These are phyloP conservation scores for Filosporella fistucella DNA, from an alignment of 495 filamentous ascomycete genomes.

Conservation along the genomic window DNA sequence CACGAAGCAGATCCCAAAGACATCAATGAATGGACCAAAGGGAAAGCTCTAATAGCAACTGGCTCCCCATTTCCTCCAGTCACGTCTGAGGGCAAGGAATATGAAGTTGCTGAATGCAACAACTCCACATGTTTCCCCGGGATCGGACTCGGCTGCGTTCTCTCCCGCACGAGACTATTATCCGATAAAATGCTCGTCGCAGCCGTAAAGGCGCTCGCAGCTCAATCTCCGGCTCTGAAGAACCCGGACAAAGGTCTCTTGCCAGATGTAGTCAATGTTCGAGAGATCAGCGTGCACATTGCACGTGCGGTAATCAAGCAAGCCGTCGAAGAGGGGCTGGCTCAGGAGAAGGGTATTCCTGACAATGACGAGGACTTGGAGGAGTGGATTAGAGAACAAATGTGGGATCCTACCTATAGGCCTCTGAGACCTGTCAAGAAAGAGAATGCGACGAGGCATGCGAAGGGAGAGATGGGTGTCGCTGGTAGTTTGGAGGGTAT, in stretches of 20 bases:
- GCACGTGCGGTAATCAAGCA: conserved; percentile 73
- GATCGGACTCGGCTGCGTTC: conserved; percentile 75
- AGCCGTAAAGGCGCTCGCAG: conserved; percentile 68
- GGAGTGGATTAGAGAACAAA: conserved; percentile 82
- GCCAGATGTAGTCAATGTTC: conserved; percentile 71
- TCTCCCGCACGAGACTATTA: conserved; percentile 56
- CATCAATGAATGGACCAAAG: conserved; percentile 72
- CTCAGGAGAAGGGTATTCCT: conserved; percentile 57
- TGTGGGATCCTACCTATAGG: conserved; percentile 81
- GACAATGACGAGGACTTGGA: conserved; percentile 53
- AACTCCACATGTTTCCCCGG: conserved; percentile 85
- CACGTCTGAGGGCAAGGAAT: conserved; percentile 55
- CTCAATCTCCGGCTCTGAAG: conserved; percentile 60
- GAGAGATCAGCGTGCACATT: conserved; percentile 72
- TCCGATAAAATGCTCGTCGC: conserved; percentile 80
- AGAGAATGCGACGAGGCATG: conserved; percentile 43
- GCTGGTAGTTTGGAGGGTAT: too few species aligned
- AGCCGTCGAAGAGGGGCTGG: conserved; percentile 64
- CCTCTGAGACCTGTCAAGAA: conserved; percentile 52
- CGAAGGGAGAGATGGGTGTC: conserved; percentile 56
- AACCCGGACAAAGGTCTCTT: conserved; percentile 54
- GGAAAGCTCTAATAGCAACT: conserved; percentile 76
- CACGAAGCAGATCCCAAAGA: conserved; percentile 83
- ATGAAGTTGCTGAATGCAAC: conserved; percentile 84
- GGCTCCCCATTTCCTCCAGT: conserved; percentile 82